Evolutionary conservation across 345 rosid species (phyloP).

Genomic region (Populus tremula): DNA sequence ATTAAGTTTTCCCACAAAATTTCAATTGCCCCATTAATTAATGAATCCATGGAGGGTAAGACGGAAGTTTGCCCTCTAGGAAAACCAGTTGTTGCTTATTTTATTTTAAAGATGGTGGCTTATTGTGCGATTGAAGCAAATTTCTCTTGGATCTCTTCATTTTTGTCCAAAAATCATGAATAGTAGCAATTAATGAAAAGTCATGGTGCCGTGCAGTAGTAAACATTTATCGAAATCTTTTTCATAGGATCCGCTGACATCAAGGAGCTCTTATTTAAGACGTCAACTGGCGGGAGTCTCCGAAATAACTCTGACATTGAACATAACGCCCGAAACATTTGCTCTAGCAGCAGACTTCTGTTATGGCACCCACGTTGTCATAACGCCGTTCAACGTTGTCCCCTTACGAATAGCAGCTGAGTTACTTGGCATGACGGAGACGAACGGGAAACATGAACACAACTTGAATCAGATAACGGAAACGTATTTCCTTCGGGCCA

Average conservation of each 20-base stretch:
- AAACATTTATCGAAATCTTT: background rate
- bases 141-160: no score
- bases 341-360: slow-evolving; percentile 56
- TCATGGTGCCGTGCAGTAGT: background rate
- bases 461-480: slow-evolving; percentile 57
- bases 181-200: slow-evolving; percentile 3
- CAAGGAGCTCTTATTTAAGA: slow-evolving; percentile 60
- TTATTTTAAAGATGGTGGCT: no score
- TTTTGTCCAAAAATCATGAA: no score
- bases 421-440: slow-evolving; percentile 56
- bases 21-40: no score
- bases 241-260: slow-evolving; percentile 55
- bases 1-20: no score
- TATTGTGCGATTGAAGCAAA: no score
- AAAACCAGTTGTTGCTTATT: no score
- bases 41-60: no score
- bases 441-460: slow-evolving; percentile 31
- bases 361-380: slow-evolving; percentile 45
- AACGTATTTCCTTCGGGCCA: slow-evolving; percentile 52
- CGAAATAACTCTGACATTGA: slow-evolving; percentile 69
- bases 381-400: slow-evolving; percentile 75
- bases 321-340: slow-evolving; percentile 70
- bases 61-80: no score
- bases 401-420: slow-evolving; percentile 65
- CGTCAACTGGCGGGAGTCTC: slow-evolving; percentile 54